phyloP scores from a whole-genome alignment of 78 protist genomes.

The Corallochytrium limacisporum region DNA sequence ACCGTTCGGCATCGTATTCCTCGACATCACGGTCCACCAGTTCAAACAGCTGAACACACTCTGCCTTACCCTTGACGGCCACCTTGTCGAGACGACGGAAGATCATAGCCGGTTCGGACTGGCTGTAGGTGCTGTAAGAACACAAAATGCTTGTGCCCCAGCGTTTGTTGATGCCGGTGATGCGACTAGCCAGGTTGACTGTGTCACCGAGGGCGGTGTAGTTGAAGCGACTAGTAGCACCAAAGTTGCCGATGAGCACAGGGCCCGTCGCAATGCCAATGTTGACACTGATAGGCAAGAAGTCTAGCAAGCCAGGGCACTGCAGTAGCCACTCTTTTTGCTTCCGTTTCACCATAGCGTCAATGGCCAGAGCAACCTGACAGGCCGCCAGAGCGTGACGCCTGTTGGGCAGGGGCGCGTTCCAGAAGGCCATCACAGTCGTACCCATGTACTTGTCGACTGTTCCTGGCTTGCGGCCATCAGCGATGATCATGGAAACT shows the following conservation, averaged over 20 bases:
- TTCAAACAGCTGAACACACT: no score
- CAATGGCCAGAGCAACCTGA: slow-evolving; percentile 6
- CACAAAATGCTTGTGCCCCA: no score
- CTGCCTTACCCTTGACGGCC: slow-evolving; percentile 33
- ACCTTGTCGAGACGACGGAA: slow-evolving; percentile 22
- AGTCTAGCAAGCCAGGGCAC: not conserved
- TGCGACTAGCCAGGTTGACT: slow-evolving; percentile 4
- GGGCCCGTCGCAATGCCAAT: slow-evolving; percentile 14
- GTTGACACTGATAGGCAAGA: not conserved
- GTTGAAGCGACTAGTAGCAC: not conserved
- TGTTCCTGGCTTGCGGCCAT: no score
- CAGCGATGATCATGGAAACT: no score
- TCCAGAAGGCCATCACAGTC: slow-evolving; percentile 18
- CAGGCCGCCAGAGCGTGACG: not conserved
- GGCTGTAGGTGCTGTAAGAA: no score
- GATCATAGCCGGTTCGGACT: no score
- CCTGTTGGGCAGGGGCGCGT: not conserved
- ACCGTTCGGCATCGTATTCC: no score
- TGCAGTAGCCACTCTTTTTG: no score
- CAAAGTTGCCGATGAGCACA: slow-evolving; percentile 5
- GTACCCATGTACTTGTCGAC: slow-evolving; percentile 27
- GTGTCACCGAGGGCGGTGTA: slow-evolving; percentile 18
- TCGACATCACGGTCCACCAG: no score
- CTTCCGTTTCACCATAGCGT: not conserved
- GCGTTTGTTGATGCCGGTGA: no score